Percentiles rank a stretch among this genome's conserved stretches.
These are phyloP conservation scores for Pigoraptor vietnamica DNA, from an alignment of 78 protist genomes.

Conservation along the genomic window DNA sequence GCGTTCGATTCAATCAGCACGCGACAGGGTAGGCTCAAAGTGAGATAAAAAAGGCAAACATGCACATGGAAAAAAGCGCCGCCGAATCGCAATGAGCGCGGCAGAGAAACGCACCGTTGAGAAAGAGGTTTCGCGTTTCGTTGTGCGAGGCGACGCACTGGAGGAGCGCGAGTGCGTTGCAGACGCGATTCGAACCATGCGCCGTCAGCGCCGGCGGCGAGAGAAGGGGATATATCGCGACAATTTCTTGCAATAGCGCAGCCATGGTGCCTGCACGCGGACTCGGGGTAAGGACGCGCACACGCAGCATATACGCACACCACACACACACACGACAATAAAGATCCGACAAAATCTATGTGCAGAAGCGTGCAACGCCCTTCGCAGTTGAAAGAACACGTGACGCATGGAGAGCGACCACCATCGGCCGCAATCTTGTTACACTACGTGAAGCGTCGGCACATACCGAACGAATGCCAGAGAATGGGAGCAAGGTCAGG, in stretches of 20 bases:
- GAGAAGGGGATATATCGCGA: slow-evolving; percentile 92
- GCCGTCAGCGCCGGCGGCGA: slow-evolving; percentile 91
- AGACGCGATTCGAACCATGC: slow-evolving; percentile 88
- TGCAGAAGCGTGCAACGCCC: too few relatives aligned
- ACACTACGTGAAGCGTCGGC: too few relatives aligned
- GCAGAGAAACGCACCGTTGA: slow-evolving; percentile 47
- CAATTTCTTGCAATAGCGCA: slow-evolving; percentile 93
- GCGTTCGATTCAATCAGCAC: not conserved
- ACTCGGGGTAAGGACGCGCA: not conserved
- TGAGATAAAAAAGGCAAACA: too few relatives aligned
- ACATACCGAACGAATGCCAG: slow-evolving; percentile 82
- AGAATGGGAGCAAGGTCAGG: slow-evolving; percentile 95
- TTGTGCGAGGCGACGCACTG: slow-evolving; percentile 97
- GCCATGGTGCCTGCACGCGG: slow-evolving; percentile 78
- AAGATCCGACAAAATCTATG: too few relatives aligned
- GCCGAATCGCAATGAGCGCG: too few relatives aligned
- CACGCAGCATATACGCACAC: not conserved
- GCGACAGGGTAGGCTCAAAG: too few relatives aligned
- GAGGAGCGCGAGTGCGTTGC: slow-evolving; percentile 97
- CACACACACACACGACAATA: not conserved
- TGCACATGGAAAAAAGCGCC: too few relatives aligned
- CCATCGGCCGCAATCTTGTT: too few relatives aligned
- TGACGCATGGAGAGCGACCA: too few relatives aligned
- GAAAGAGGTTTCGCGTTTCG: slow-evolving; percentile 94
- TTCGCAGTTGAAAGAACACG: too few relatives aligned